Evolutionary conservation across 2,329 filamentous ascomycete species (phyloP).

Genomic region (Fusarium brevicatenulatum): DNA sequence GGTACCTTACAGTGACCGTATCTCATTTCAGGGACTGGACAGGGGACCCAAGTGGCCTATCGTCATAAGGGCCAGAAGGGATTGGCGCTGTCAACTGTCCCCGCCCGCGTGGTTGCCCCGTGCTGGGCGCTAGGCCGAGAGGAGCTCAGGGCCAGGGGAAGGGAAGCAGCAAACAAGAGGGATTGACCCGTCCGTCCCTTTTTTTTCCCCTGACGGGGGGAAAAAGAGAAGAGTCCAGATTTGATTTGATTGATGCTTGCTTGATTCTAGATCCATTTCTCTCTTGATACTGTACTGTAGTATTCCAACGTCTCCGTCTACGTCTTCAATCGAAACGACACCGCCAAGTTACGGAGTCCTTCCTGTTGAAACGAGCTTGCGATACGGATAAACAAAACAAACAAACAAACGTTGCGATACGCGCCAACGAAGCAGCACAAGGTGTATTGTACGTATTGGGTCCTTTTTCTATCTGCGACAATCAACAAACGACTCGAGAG

Average conservation of each 20-base stretch:
- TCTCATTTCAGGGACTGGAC: constrained; percentile 38
- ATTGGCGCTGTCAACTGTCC: constrained; percentile 15
- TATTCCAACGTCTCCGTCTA: not conserved
- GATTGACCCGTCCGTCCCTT: constrained; percentile 18
- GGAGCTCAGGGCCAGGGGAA: constrained; percentile 28
- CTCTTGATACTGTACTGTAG: not conserved
- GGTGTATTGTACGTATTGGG: constrained; percentile 10
- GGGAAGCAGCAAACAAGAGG: constrained; percentile 1
- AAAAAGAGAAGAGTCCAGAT: constrained; percentile 5
- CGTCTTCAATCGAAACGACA: not conserved
- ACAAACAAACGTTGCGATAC: constrained; percentile 5
- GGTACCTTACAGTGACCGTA: constrained; percentile 35
- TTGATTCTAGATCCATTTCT: constrained; percentile 14
- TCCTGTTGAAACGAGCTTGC: not conserved
- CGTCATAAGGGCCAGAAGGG: constrained; percentile 6
- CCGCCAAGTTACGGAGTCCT: too few relatives aligned
- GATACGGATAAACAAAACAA: constrained; percentile 15
- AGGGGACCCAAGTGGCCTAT: constrained; percentile 12
- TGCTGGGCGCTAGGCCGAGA: constrained; percentile 37
- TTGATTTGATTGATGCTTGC: constrained; percentile 6
- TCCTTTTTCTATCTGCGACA: not conserved
- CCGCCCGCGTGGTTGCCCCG: constrained; percentile 34
- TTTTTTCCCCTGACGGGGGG: constrained; percentile 43
- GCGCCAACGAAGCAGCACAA: constrained; percentile 5
- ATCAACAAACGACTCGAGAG: not conserved